phyloP scores from a whole-genome alignment of 228 moss, liverwort and hornwort genomes.

The Sphagnum fallax region DNA sequence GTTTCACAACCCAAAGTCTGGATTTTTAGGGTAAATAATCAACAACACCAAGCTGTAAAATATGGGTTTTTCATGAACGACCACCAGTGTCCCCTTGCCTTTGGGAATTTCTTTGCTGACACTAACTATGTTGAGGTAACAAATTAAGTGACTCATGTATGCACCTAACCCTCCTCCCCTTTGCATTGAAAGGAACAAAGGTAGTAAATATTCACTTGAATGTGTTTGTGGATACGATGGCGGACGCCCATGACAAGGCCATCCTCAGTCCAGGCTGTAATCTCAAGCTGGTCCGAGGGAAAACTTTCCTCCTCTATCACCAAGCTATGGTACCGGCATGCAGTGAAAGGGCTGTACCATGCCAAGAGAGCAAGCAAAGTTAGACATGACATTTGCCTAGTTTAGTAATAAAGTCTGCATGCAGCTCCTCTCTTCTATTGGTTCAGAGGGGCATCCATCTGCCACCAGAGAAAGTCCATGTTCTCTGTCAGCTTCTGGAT shows the following conservation, averaged over 20 bases:
- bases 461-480: slow-evolving; percentile 52
- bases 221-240: slow-evolving; percentile 62
- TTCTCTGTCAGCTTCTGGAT: slow-evolving; percentile 44
- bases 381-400: background rate
- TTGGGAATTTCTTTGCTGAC: background rate
- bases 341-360: slow-evolving; percentile 69
- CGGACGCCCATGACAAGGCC: slow-evolving; percentile 95
- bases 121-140: background rate
- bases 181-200: background rate
- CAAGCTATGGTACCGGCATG: slow-evolving; percentile 95
- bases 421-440: no score
- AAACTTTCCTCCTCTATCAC: slow-evolving; percentile 81
- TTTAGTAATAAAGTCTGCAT: background rate
- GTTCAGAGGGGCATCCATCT: slow-evolving; percentile 17
- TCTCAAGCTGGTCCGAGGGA: slow-evolving; percentile 73
- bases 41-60: background rate
- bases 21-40: background rate
- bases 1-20: background rate
- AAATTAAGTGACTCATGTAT: background rate
- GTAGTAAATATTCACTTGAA: slow-evolving; percentile 32
- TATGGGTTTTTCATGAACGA: background rate
- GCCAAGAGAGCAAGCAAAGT: background rate
- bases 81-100: background rate
- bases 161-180: background rate
- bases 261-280: slow-evolving; percentile 94